phyloP scores from a whole-genome alignment of 441 rosid species.

The Syzygium malaccense region DNA sequence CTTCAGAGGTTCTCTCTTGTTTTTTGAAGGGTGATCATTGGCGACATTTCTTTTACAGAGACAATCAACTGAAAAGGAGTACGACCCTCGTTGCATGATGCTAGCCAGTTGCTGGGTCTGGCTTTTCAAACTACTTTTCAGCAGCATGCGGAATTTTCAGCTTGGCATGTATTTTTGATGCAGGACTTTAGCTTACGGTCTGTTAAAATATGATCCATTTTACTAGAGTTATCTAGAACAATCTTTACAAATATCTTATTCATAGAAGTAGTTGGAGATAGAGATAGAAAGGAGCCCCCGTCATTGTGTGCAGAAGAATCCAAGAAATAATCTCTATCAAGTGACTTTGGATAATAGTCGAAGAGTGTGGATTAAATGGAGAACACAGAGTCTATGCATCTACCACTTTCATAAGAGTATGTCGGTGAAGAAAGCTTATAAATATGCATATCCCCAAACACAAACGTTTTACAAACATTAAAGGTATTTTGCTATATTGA shows the following conservation, averaged over 20 bases:
- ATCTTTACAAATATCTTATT: not conserved
- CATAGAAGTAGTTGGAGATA: not conserved
- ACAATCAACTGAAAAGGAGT: not conserved
- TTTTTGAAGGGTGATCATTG: not conserved
- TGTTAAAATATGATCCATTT: not conserved
- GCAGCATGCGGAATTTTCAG: not conserved
- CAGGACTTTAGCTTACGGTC: not conserved
- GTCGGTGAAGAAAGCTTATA: too few relatives aligned
- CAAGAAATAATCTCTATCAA: not conserved
- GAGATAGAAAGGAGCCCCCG: not conserved
- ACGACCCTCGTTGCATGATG: not conserved
- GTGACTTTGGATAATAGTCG: not conserved
- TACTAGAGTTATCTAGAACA: not conserved
- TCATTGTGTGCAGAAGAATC: not conserved
- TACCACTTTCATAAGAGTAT: too few relatives aligned
- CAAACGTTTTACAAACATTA: rapidly evolving
- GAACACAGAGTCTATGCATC: not conserved
- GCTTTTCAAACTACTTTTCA: not conserved
- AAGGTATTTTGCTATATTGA: not conserved
- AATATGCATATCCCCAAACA: not conserved
- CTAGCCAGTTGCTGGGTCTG: not conserved
- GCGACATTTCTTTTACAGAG: not conserved
- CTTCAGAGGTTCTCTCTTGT: not conserved
- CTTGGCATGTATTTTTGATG: not conserved
- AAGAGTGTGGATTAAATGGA: not conserved